Base-by-base conservation (phyloP, 2,329 filamentous ascomycete species). In the Calycina marina region DNA sequence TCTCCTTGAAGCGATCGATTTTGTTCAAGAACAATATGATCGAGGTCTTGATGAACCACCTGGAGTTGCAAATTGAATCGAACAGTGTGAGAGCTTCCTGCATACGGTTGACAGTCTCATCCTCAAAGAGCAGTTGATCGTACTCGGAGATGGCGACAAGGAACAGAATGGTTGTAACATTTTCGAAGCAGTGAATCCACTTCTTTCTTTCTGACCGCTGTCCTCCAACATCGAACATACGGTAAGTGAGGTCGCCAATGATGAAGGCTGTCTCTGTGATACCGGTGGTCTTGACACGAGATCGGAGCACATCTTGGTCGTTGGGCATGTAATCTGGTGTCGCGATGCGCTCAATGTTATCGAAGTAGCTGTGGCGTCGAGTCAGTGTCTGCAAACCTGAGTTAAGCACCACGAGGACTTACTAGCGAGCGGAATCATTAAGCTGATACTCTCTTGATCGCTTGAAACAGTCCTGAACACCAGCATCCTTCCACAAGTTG, bases 191-290 rank as follows among this genome's bases (percentile, higher is more conserved):
- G 48, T 82, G 77, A 31, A 82, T 81, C 77, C 77, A 82, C 58
- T 82, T 82, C 63, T 81, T 82, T 40, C 77, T 69, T 55, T 82
- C 77, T 8, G 77, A 81, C 42, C 77, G 62, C 53, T 82, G 77
- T 45, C 77, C 77, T 54, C 77, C 77, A 31, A 82, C 77, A 49
- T 82, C 77, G 56, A 82, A 80, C 77, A 96, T 96, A 48, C 86
- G 80, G 61, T 94, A 96, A 39, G 85, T 93, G 47, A 94, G 71
- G 51, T 90, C 80, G 38, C 85, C 85, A 20, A 93, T 71, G 55
- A 93, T 84, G 56, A 96, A 96, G 39, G 88, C 73, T 3, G 86
- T 93, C 57, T 96, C 88, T 34, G 83, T 96, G 49, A 96, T 96
- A 51, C 88, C 88, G 6, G 90, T 96, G 14, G 88, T 96, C 51